phyloP scores from a whole-genome alignment of 371 early-diverging fungal species.

The Mortierella sp. region DNA sequence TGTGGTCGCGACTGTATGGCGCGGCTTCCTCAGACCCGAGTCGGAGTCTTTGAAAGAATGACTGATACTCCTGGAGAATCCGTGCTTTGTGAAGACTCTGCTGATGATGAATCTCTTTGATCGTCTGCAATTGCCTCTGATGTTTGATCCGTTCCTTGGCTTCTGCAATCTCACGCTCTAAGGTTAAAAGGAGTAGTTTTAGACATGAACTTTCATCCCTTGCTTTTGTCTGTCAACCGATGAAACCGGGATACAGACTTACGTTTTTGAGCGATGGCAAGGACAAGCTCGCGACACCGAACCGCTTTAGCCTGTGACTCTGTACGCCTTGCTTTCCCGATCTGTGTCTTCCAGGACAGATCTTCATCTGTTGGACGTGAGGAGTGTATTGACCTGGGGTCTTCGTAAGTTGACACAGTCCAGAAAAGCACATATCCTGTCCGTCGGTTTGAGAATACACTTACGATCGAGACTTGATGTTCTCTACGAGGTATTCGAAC shows the following conservation, averaged over 20 bases:
- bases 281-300: slow-evolving; percentile 17
- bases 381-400: background rate
- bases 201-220: too few species aligned
- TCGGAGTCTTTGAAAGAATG: background rate
- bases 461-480: slow-evolving; percentile 32
- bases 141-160: slow-evolving; percentile 29
- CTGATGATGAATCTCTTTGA: slow-evolving; percentile 25
- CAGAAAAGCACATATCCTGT: too few species aligned
- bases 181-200: background rate
- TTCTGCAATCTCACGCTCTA: slow-evolving; percentile 33
- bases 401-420: too few species aligned
- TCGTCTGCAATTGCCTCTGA: slow-evolving; percentile 19
- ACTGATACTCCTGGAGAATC: slow-evolving; percentile 17
- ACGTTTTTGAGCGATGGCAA: slow-evolving; percentile 35
- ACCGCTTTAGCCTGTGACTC: slow-evolving; percentile 3
- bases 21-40: background rate
- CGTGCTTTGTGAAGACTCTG: slow-evolving; percentile 15
- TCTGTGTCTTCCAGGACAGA: background rate
- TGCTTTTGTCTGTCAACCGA: too few species aligned
- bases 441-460: background rate
- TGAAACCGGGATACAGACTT: background rate
- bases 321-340: background rate
- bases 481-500: slow-evolving; percentile 25
- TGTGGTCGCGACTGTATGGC: background rate
- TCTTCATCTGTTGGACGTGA: background rate